Percentiles rank a stretch among this genome's conserved stretches.
phyloP scores from a whole-genome alignment of 306 rosid genomes.

The Urtica urens region DNA sequence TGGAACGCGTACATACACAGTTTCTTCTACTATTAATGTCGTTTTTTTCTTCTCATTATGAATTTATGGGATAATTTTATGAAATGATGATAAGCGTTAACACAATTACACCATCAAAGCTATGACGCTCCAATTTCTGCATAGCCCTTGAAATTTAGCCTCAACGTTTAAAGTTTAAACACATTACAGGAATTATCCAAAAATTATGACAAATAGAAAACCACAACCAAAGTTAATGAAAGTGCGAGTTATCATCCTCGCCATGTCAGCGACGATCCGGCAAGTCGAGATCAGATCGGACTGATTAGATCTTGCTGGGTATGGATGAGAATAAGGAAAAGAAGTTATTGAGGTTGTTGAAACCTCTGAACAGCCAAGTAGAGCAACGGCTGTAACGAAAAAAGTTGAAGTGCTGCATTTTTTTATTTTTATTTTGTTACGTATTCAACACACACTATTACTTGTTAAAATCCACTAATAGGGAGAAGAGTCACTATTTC shows the following conservation, averaged over 20 bases:
- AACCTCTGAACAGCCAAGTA: constrained; percentile 20
- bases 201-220: constrained; percentile 44
- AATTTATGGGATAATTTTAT: too few species aligned
- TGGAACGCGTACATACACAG: background rate
- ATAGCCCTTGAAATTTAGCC: too few species aligned
- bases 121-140: constrained; percentile 31
- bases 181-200: constrained; percentile 39
- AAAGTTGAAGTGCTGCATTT: background rate
- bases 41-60: too few species aligned
- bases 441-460: too few species aligned
- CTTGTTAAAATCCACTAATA: too few species aligned
- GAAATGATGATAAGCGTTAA: too few species aligned
- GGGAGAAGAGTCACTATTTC: background rate
- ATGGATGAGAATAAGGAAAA: constrained; percentile 6
- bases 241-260: too few species aligned
- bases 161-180: constrained; percentile 22
- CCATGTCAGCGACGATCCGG: constrained; percentile 52
- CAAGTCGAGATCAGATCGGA: constrained; percentile 46
- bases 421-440: constrained; percentile 12
- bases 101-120: constrained; percentile 27
- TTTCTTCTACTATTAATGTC: too few species aligned
- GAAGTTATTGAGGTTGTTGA: constrained; percentile 3
- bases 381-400: constrained; percentile 15
- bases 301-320: background rate
- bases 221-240: constrained; percentile 53